These are phyloP conservation scores for Misopates orontium DNA, from an alignment of 257 asterid species.

Conservation along the genomic window DNA sequence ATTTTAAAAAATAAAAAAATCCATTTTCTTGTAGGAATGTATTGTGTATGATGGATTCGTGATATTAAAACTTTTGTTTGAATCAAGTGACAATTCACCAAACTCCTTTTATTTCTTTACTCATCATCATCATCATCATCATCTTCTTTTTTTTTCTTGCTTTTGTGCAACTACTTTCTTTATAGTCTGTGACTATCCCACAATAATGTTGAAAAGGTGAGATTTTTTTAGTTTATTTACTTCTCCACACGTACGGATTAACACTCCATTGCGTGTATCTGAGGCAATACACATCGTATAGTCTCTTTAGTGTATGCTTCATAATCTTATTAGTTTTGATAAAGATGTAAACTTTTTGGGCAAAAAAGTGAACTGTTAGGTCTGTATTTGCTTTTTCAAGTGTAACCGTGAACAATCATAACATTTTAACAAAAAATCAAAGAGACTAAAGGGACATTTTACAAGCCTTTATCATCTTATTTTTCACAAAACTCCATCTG, in stretches of 20 bases:
- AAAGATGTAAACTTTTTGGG: conserved; percentile 25
- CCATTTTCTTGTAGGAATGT: background rate
- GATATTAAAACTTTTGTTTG: background rate
- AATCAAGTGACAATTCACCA: conserved; percentile 6
- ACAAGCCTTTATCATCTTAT: too few species aligned
- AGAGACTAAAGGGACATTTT: too few species aligned
- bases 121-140: too few species aligned
- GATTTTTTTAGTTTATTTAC: conserved; percentile 14
- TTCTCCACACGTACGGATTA: conserved; percentile 20
- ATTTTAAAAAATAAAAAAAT: background rate
- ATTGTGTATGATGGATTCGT: background rate
- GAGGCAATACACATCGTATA: conserved; percentile 36
- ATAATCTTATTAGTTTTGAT: conserved; percentile 21
- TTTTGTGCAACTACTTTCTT: conserved; percentile 24
- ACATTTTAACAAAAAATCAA: conserved; percentile 26
- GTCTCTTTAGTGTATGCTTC: conserved; percentile 12
- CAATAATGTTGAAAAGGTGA: conserved; percentile 31
- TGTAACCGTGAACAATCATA: conserved; percentile 6
- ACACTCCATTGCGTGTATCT: conserved; percentile 45
- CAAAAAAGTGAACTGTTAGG: conserved; percentile 2
- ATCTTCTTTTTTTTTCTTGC: conserved; percentile 16
- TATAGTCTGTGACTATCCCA: conserved; percentile 6
- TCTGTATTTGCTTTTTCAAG: conserved; percentile 8
- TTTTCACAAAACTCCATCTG: conserved; percentile 14
- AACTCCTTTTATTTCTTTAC: conserved; percentile 2